A percentile compares a stretch with the other conserved stretches of the same genome.
phyloP scores from a whole-genome alignment of 179 eudicot species.

The Patellifolia procumbens region DNA sequence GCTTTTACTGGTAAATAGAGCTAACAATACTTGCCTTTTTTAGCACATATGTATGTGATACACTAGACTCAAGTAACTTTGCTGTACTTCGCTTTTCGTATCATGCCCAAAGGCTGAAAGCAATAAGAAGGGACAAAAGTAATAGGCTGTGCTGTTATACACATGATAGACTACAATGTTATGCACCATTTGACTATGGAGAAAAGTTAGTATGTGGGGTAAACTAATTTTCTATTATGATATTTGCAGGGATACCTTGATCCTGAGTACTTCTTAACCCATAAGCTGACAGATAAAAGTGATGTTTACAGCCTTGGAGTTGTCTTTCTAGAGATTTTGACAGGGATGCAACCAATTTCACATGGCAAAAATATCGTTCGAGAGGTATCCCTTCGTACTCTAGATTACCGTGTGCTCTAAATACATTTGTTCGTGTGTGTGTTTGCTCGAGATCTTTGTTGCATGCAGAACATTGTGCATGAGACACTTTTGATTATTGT shows the following conservation, averaged over 20 bases:
- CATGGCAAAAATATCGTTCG: conserved; percentile 78
- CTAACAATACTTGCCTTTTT: background rate
- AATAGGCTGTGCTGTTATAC: background rate
- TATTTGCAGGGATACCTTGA: conserved; percentile 77
- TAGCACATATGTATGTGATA: background rate
- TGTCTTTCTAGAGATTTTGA: conserved; percentile 71
- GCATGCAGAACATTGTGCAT: background rate
- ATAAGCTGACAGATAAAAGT: conserved; percentile 75
- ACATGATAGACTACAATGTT: too few relatives aligned
- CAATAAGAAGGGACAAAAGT: background rate
- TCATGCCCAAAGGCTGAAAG: background rate
- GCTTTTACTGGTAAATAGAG: background rate
- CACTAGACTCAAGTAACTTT: background rate
- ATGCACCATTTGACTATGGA: background rate
- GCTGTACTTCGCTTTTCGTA: background rate
- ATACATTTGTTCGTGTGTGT: background rate
- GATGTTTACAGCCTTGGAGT: conserved; percentile 87
- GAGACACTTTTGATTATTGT: background rate
- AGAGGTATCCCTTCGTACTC: conserved; percentile 45
- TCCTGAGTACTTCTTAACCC: conserved; percentile 83
- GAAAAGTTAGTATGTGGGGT: background rate
- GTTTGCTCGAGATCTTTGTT: background rate
- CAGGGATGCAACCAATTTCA: conserved; percentile 75
- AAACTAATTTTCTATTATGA: conserved; percentile 7
- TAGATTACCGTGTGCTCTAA: background rate